phyloP scores from a whole-genome alignment of 208 protist species.

The Trypanosoma vivax region DNA sequence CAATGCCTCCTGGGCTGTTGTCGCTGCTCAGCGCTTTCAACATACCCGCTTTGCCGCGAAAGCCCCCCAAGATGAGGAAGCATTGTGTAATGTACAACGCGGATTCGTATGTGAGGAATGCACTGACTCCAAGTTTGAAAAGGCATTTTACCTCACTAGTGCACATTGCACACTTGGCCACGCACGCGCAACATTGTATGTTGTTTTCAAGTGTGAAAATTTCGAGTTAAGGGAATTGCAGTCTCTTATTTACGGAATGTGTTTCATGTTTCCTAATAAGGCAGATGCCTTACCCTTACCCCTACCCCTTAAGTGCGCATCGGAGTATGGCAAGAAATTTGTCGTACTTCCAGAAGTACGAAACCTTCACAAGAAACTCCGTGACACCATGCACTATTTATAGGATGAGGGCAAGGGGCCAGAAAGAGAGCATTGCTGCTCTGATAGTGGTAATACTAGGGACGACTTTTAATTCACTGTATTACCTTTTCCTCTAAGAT shows the following conservation, averaged over 20 bases:
- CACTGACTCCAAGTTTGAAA: constrained; percentile 22
- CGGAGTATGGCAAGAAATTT: constrained; percentile 53
- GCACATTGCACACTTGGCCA: constrained; percentile 53
- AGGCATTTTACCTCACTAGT: constrained; percentile 37
- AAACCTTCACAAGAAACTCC: constrained; percentile 21
- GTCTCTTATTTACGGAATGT: constrained; percentile 38
- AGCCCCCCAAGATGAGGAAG: neutral
- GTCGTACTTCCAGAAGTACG: constrained; percentile 18
- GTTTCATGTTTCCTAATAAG: constrained; percentile 66
- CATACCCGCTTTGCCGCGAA: constrained; percentile 31
- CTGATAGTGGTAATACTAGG: no score
- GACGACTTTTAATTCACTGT: no score
- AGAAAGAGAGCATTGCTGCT: no score
- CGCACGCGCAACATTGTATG: constrained; percentile 36
- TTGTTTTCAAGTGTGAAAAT: constrained; percentile 19
- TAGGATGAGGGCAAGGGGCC: constrained; percentile 9
- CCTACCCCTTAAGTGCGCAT: constrained; percentile 52
- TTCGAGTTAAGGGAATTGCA: constrained; percentile 27
- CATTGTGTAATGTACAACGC: constrained; percentile 39
- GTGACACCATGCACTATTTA: constrained; percentile 53
- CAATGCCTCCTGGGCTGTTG: constrained; percentile 26
- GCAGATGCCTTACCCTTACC: constrained; percentile 47
- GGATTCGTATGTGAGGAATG: constrained; percentile 32
- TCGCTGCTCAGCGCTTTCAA: constrained; percentile 42
- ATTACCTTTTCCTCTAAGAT: no score